These are phyloP conservation scores for Aristolochia contorta DNA, from an alignment of 164 flowering plant species.

Conservation along the genomic window DNA sequence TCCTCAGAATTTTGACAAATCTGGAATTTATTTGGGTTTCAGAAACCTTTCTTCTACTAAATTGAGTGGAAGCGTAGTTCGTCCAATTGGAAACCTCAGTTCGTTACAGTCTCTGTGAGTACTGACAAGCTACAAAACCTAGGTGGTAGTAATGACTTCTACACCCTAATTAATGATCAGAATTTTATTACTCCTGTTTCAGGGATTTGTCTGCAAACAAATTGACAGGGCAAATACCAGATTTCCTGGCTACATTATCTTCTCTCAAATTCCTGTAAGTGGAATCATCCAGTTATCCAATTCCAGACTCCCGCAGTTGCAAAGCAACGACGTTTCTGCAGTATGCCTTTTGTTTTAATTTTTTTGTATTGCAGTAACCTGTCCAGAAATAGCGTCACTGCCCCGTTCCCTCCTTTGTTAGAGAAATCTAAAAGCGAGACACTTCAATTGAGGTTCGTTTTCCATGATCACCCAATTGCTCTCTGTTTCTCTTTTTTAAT, in stretches of 20 bases:
- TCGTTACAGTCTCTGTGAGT: neutral
- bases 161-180: neutral
- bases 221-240: constrained; percentile 1
- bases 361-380: neutral
- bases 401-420: neutral
- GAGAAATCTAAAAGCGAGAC: neutral
- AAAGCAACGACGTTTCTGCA: too few species aligned
- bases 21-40: neutral
- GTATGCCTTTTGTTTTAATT: too few species aligned
- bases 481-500: too few species aligned
- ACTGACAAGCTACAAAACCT: neutral
- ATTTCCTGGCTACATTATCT: neutral
- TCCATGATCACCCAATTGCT: neutral
- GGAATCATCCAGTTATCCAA: too few species aligned
- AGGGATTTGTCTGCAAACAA: constrained; percentile 4
- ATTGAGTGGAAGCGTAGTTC: neutral
- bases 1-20: neutral
- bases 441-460: constrained; percentile 2
- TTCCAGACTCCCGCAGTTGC: too few species aligned
- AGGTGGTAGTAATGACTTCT: neutral
- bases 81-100: neutral
- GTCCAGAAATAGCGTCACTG: neutral
- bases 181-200: neutral
- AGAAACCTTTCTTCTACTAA: neutral
- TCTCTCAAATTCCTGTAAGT: neutral